Base-by-base conservation (phyloP, 805 yeast genomes). In the Jamesozyma jinghongensis region DNA sequence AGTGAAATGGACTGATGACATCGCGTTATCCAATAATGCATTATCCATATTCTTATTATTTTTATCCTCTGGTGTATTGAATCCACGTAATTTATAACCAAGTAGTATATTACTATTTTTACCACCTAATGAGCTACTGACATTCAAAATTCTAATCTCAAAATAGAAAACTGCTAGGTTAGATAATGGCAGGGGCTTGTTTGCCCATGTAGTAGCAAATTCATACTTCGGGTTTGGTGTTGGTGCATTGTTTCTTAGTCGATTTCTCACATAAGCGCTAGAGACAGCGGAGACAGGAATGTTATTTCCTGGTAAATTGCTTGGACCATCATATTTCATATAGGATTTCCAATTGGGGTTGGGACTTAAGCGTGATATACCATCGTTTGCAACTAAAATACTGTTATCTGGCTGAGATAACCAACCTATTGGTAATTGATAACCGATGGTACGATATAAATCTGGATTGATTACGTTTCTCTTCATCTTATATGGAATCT, bases 391-490 rank as follows among this genome's bases (percentile, higher is more conserved):
- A 14, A 57, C 31, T 5, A 44, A 16, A 10, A 59, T 40, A 27
- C 56, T 45, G 30, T 56, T 54, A 27, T 49, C 52, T 2, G 58
- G 36, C 40, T 52, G 62, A 10, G 44, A 17, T 5, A 48, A 32
- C 65, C 65, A 60, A 19, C 43, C 42, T 29, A 50, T 52, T 2
- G 65, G 65, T 33, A 60, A 42, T 8, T 47, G 49, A 41, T 57
- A 60, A 10, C 52, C 56, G 6, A 60, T 42, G 33, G 50, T 44
- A 16, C 44, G 46, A 34, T 59, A 60, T 13, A 60, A 38, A 19
- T 56, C 56, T 6, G 50, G 37, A 11, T 46, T 42, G 7, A 53
- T 44, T 16, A 42, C 37, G 41, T 56, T 55, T 14, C 40, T 41
- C 30, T 53, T 54, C 16, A 29, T 13, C 13, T 32, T 33, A 19